Conservation (phyloP, 1,284 basidiomycete genomes). For the Cryptococcus wingfieldii region DNA sequence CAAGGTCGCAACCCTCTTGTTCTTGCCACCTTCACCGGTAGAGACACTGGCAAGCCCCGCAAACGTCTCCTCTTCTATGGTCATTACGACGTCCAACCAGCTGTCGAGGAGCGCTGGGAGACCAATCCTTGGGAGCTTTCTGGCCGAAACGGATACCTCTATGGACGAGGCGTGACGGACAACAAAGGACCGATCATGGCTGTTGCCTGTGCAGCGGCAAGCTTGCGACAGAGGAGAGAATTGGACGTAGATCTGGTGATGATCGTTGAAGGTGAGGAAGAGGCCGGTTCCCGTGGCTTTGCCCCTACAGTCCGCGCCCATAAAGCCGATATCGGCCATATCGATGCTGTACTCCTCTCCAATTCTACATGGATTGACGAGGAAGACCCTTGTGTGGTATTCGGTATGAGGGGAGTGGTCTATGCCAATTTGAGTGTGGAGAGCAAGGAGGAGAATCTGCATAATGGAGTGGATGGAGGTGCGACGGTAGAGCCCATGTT, state of each 20-base stretch:
- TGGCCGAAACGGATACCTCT: conserved; percentile 81
- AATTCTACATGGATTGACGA: conserved; percentile 98
- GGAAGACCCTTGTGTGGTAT: conserved; percentile 89
- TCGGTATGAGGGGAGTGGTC: conserved; percentile 88
- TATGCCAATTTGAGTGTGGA: conserved; percentile 56
- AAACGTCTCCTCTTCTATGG: conserved; percentile 82
- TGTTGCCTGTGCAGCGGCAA: conserved; percentile 80
- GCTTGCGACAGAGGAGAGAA: conserved; percentile 65
- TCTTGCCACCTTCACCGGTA: conserved; percentile 73
- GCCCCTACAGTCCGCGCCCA: conserved; percentile 66
- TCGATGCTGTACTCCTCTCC: conserved; percentile 77
- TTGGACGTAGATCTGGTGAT: conserved; percentile 85
- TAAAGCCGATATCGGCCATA: conserved; percentile 70
- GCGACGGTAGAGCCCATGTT: conserved; percentile 82
- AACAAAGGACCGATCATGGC: conserved; percentile 93
- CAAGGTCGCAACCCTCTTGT: conserved; percentile 74
- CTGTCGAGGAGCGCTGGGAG: conserved; percentile 69
- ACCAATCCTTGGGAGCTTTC: conserved; percentile 77
- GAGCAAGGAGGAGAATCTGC: conserved; percentile 51
- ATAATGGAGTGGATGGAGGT: conserved; percentile 81
- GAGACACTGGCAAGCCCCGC: conserved; percentile 48
- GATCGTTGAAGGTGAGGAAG: conserved; percentile 93
- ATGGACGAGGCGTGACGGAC: conserved; percentile 86
- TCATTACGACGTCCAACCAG: conserved; percentile 89
- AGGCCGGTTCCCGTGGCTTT: conserved; percentile 84